Percentiles rank a stretch among this genome's conserved stretches.
phyloP scores from a whole-genome alignment of 805 yeast species.

The Millerozyma acaciae region DNA sequence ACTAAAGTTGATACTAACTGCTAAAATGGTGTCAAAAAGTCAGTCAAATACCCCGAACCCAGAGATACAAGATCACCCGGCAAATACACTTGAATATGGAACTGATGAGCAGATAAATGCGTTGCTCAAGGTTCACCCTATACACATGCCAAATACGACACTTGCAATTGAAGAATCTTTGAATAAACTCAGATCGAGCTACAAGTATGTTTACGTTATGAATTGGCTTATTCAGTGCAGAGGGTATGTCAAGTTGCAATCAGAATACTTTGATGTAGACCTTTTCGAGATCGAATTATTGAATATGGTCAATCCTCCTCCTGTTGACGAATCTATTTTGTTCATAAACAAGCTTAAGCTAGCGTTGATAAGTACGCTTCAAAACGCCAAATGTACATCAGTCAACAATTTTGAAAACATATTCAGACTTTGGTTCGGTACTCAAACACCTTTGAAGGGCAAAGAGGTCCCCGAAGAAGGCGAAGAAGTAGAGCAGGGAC shows the following conservation, averaged over 20 bases:
- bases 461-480: constrained; percentile 16
- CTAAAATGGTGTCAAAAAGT: constrained; percentile 8
- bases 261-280: constrained; percentile 55
- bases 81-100: constrained; percentile 10
- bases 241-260: constrained; percentile 45
- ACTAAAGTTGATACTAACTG: neutral
- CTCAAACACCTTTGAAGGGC: constrained; percentile 29
- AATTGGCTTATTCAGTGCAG: constrained; percentile 58
- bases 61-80: constrained; percentile 9
- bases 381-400: constrained; percentile 30
- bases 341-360: constrained; percentile 42
- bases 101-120: constrained; percentile 15
- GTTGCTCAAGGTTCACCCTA: constrained; percentile 18
- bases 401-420: constrained; percentile 30
- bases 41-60: constrained; percentile 7
- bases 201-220: constrained; percentile 27
- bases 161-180: constrained; percentile 8
- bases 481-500: constrained; percentile 8
- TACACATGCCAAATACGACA: constrained; percentile 16
- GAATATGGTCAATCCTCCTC: constrained; percentile 28
- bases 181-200: constrained; percentile 14
- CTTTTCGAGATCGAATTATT: constrained; percentile 60
- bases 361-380: constrained; percentile 38
- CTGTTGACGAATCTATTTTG: constrained; percentile 29
- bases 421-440: constrained; percentile 32